Evolutionary conservation across 2,329 filamentous ascomycete species (phyloP).

Genomic region (Biscogniauxia marginata): DNA sequence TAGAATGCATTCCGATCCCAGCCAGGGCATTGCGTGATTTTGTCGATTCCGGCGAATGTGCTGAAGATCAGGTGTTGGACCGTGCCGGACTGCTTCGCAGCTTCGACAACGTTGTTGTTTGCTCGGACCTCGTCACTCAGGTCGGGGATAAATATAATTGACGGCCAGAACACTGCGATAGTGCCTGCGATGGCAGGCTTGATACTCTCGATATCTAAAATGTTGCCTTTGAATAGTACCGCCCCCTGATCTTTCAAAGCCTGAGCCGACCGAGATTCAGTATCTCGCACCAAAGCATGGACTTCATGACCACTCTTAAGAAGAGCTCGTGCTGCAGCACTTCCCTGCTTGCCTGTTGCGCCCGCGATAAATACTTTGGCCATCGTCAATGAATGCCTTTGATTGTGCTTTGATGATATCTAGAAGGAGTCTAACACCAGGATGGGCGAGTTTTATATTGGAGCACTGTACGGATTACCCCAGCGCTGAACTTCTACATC

Average conservation of each 20-base stretch:
- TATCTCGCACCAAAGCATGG: conserved; percentile 12
- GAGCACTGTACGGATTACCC: too few species aligned
- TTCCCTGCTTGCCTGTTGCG: conserved; percentile 19
- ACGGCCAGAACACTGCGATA: conserved; percentile 13
- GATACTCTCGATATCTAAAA: conserved; percentile 9
- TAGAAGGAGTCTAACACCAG: too few species aligned
- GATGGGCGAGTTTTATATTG: too few species aligned
- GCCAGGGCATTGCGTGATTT: not conserved
- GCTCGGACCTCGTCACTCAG: conserved; percentile 5
- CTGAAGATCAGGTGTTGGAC: conserved; percentile 16
- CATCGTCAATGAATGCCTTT: conserved; percentile 3
- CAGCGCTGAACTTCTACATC: too few species aligned
- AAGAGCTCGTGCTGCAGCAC: conserved; percentile 10
- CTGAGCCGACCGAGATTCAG: conserved; percentile 6
- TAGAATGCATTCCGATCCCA: conserved; percentile 6
- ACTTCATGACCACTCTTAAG: conserved; percentile 12
- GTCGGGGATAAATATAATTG: not conserved
- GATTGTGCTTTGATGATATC: too few species aligned
- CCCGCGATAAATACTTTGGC: conserved; percentile 17
- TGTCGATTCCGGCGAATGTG: conserved; percentile 4
- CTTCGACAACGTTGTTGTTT: conserved; percentile 12
- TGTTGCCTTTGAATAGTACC: conserved; percentile 15
- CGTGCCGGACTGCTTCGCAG: conserved; percentile 9
- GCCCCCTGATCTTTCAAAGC: conserved; percentile 10
- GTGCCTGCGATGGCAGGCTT: conserved; percentile 10